A percentile compares a stretch with the other conserved stretches of the same genome.
phyloP scores from a whole-genome alignment of 2,329 filamentous ascomycete genomes.

The Botrytis elliptica region DNA sequence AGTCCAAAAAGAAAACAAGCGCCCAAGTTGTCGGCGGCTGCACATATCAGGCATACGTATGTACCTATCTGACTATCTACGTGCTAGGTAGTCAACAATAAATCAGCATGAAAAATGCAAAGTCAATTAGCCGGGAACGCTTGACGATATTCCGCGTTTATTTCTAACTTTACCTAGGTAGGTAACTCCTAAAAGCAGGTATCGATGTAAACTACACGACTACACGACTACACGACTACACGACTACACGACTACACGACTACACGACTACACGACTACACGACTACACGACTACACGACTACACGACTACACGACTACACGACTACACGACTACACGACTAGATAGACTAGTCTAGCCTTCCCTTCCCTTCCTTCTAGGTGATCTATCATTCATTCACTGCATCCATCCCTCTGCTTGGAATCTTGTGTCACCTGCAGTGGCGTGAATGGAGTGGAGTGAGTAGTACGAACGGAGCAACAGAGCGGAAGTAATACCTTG shows the following conservation, averaged over 20 bases:
- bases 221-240: neutral
- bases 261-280: neutral
- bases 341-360: neutral
- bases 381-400: neutral
- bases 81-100: neutral
- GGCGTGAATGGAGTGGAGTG: neutral
- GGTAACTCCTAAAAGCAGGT: neutral
- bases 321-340: neutral
- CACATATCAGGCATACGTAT: neutral
- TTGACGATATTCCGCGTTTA: neutral
- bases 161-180: neutral
- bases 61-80: neutral
- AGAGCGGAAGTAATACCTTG: neutral
- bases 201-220: neutral
- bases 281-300: neutral
- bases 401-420: neutral
- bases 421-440: neutral
- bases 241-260: no score
- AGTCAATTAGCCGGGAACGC: neutral
- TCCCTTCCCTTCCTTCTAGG: neutral
- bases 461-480: neutral
- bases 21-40: neutral
- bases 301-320: neutral
- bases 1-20: neutral
- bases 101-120: neutral